Evolutionary conservation across 345 rosid species (phyloP).

Genomic region (Draba incana): DNA sequence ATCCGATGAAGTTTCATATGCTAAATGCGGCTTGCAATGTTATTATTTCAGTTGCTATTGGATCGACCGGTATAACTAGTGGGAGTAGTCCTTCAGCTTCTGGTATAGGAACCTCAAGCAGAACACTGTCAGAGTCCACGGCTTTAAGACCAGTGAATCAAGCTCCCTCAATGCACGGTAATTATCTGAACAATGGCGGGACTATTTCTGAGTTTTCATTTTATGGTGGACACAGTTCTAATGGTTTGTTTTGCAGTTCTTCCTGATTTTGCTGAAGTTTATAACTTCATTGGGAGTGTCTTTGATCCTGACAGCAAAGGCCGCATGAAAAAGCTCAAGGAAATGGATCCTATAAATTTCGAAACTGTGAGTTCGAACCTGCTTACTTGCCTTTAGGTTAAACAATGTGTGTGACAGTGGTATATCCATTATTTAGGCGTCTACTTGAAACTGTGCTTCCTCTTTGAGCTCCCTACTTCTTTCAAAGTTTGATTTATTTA

Average conservation of each 20-base stretch:
- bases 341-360: slow-evolving; percentile 90
- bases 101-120: slow-evolving; percentile 46
- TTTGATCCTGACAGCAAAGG: slow-evolving; percentile 70
- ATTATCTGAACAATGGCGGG: not conserved
- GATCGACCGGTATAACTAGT: slow-evolving; percentile 44
- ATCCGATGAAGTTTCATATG: slow-evolving; percentile 9
- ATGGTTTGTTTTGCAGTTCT: slow-evolving; percentile 57
- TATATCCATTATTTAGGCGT: not conserved
- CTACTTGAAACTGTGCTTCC: not conserved
- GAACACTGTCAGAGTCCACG: slow-evolving; percentile 28
- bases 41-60: slow-evolving; percentile 37
- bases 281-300: slow-evolving; percentile 82
- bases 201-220: slow-evolving; percentile 5
- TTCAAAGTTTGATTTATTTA: slow-evolving; percentile 13
- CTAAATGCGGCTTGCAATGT: slow-evolving; percentile 10
- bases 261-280: slow-evolving; percentile 89
- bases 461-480: not conserved
- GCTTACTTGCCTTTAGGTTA: slow-evolving; percentile 14
- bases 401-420: slow-evolving; percentile 17
- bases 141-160: slow-evolving; percentile 25
- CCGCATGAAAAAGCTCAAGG: slow-evolving; percentile 80
- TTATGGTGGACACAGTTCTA: slow-evolving; percentile 15
- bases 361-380: slow-evolving; percentile 74
- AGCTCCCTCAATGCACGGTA: slow-evolving; percentile 39
- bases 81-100: slow-evolving; percentile 55